phyloP scores from a whole-genome alignment of 805 yeast species.

The Ogataea ganodermae region DNA sequence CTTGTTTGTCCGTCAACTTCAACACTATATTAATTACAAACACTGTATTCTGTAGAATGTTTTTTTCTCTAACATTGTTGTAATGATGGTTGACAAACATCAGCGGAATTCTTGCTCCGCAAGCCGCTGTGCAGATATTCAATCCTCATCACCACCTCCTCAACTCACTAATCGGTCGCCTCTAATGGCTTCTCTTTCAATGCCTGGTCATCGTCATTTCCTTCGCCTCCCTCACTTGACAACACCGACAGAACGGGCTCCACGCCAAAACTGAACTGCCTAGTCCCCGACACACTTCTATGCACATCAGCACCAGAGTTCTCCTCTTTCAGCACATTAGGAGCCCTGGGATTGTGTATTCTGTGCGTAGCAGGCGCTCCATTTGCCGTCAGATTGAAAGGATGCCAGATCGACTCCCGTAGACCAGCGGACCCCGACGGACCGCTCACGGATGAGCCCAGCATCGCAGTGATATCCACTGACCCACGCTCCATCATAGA shows the following conservation, averaged over 20 bases:
- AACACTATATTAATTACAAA: too few relatives aligned
- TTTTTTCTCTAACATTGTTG: too few relatives aligned
- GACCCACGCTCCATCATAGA: slow-evolving; percentile 23
- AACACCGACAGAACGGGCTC: slow-evolving; percentile 27
- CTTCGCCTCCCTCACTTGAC: slow-evolving; percentile 8
- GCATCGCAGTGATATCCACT: slow-evolving; percentile 27
- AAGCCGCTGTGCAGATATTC: too few relatives aligned
- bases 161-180: too few relatives aligned
- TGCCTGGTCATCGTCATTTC: not conserved
- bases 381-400: slow-evolving; percentile 18
- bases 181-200: too few relatives aligned
- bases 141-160: too few relatives aligned
- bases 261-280: slow-evolving; percentile 32
- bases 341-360: not conserved
- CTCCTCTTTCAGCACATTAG: slow-evolving; percentile 7
- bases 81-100: too few relatives aligned
- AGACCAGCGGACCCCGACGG: not conserved
- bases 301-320: not conserved
- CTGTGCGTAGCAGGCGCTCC: not conserved
- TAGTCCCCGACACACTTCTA: not conserved
- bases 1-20: too few relatives aligned
- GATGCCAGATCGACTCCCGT: slow-evolving; percentile 28
- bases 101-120: too few relatives aligned
- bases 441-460: slow-evolving; percentile 20
- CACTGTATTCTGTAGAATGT: too few relatives aligned